A percentile compares a stretch with the other conserved stretches of the same genome.
Evolutionary conservation across 1,284 basidiomycete species (phyloP).

Genomic region (Baeospora myosura): DNA sequence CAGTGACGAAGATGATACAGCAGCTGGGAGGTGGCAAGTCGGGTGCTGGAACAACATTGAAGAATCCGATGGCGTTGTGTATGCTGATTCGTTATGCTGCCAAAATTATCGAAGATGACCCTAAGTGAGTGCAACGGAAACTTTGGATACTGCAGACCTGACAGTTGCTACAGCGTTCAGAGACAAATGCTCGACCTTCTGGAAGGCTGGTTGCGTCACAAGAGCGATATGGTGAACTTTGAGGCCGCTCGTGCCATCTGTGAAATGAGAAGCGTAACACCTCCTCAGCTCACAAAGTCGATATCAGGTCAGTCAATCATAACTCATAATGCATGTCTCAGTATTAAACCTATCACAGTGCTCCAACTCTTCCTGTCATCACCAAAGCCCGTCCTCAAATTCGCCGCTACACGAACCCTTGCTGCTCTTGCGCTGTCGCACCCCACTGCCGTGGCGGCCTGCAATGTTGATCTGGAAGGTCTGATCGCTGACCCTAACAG

Average conservation of each 20-base stretch:
- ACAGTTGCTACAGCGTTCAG: constrained; percentile 59
- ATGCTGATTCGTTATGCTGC: constrained; percentile 98
- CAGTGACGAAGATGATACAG: constrained; percentile 98
- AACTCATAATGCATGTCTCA: constrained; percentile 6
- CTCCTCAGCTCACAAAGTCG: constrained; percentile 77
- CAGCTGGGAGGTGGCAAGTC: constrained; percentile 88
- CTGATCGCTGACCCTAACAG: constrained; percentile 95
- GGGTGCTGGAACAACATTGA: constrained; percentile 74
- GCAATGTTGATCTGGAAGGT: constrained; percentile 97
- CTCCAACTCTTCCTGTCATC: constrained; percentile 91
- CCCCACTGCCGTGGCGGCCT: constrained; percentile 81
- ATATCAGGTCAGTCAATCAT: constrained; percentile 65
- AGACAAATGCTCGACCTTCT: constrained; percentile 91
- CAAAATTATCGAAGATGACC: constrained; percentile 97
- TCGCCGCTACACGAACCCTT: constrained; percentile 94
- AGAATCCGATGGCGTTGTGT: constrained; percentile 97
- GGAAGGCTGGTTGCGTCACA: constrained; percentile 94
- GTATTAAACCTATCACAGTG: constrained; percentile 38
- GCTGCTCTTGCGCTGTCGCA: constrained; percentile 82
- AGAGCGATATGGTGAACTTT: constrained; percentile 99
- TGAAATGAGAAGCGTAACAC: constrained; percentile 83
- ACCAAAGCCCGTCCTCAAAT: constrained; percentile 91
- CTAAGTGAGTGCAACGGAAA: constrained; percentile 60
- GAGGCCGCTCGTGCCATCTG: constrained; percentile 97
- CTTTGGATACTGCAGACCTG: neutral